Base-by-base conservation (phyloP, 2,329 filamentous ascomycete species). In the Fusarium udum region DNA sequence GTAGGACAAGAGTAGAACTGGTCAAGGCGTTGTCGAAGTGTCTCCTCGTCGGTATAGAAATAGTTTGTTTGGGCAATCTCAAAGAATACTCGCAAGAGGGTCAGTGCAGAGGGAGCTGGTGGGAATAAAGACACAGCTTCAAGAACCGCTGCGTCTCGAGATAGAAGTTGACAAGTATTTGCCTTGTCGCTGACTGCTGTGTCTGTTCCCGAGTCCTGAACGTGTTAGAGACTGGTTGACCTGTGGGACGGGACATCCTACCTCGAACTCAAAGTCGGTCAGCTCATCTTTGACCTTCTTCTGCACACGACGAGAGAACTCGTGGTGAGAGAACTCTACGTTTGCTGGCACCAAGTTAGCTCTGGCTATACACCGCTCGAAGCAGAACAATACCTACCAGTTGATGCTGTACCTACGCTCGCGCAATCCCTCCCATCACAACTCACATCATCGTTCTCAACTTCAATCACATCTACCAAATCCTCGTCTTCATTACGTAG, bases 1-100 rank as follows among this genome's bases (percentile, higher is more conserved):
- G 46, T 13, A 11, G 63, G 37, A 1, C 48, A 68, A 13, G 64
- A 61, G 31, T 77, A 77, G 36, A 76, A 76, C 3, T 69, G 39
- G 7, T 67, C 49, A 7, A 77, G 63, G 32, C 67, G 37, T 14
- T 56, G 43, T 15, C 75, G 73, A 11, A 77, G 58, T 6, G 57
- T 43, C 22, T 56, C 53, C 48, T 77, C 75, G 20, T 77, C 74
- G 24, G 75, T 64, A 28, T 75, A 77, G 31, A 75, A 77, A 46
- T 77, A 77, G 28, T 77, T 75, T 24, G 75, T 76, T 40, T 77
- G 72, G 1, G 60, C 72, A 10, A 77, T 61, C 32, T 77, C 66
- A 46, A 77, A 75, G 58, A 77, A 76, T 16, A 76, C 64, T 34
- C 72, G 58, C n/a, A 76, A 40, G 1, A 77, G 67, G 8, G 69